Percentiles rank a stretch among this genome's conserved stretches.
phyloP scores from a whole-genome alignment of 23 red algal species.

The Gracilaria vermiculophylla region DNA sequence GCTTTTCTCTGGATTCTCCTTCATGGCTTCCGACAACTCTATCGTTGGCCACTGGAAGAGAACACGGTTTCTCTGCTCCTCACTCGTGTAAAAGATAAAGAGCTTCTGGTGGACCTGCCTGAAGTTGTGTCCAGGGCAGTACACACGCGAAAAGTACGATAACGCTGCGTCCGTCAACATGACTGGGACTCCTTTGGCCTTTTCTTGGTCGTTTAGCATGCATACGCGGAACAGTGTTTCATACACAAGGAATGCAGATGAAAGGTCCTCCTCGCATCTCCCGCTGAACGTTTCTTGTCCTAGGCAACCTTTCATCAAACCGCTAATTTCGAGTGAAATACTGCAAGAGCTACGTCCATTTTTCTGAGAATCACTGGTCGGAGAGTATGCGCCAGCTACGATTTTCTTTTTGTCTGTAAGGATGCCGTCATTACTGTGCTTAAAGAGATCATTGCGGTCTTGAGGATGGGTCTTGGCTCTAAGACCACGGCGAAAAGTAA shows the following conservation, averaged over 20 bases:
- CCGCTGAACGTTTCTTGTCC: background rate
- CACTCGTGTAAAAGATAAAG: background rate
- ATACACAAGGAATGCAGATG: background rate
- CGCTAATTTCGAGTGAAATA: background rate
- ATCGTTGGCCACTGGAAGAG: background rate
- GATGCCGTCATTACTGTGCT: no score
- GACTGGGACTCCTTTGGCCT: background rate
- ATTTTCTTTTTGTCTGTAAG: no score
- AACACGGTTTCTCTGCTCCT: background rate
- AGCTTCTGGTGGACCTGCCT: background rate
- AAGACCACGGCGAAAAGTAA: no score
- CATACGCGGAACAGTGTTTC: background rate
- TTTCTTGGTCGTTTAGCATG: background rate
- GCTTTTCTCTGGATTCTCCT: conserved; percentile 1
- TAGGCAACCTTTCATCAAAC: background rate
- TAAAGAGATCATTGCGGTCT: no score
- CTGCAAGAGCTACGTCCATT: no score
- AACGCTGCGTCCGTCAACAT: background rate
- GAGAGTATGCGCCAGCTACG: no score
- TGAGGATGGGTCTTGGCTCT: no score
- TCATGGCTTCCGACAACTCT: background rate
- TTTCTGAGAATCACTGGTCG: no score
- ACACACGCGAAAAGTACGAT: background rate
- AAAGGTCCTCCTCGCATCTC: background rate
- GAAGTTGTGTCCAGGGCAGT: background rate